Evolutionary conservation across 2,329 filamentous ascomycete genomes (phyloP).

Genomic region (Alternaria sp.): DNA sequence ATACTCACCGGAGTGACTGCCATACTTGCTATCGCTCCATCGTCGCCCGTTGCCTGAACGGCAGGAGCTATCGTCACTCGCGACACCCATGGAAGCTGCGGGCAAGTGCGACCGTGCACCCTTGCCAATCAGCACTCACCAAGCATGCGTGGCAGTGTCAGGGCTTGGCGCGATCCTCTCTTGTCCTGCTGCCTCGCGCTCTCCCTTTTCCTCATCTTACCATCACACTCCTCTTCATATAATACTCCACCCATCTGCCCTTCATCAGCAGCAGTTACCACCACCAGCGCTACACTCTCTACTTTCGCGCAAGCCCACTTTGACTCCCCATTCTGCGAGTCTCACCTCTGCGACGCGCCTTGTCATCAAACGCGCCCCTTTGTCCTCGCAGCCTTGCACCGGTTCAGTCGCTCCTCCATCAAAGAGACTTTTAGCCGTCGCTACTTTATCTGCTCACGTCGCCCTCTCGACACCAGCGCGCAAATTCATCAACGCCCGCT

Average conservation of each 20-base stretch:
- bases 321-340: constrained; percentile 18
- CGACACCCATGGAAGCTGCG: constrained; percentile 20
- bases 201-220: constrained; percentile 24
- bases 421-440: constrained; percentile 15
- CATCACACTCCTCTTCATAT: constrained; percentile 15
- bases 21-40: constrained; percentile 49
- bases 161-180: constrained; percentile 19
- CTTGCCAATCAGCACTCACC: constrained; percentile 10
- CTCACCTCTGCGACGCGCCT: constrained; percentile 30
- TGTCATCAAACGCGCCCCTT: constrained; percentile 30
- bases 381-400: constrained; percentile 15
- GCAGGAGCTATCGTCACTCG: constrained; percentile 36
- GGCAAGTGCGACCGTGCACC: constrained; percentile 27
- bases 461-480: constrained; percentile 22
- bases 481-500: constrained; percentile 20
- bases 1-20: constrained; percentile 53
- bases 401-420: constrained; percentile 20
- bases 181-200: constrained; percentile 25
- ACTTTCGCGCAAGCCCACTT: constrained; percentile 25
- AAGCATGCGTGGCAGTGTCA: constrained; percentile 13
- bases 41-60: constrained; percentile 21
- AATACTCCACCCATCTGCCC: constrained; percentile 15
- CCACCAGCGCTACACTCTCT: constrained; percentile 21
- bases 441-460: constrained; percentile 19
- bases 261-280: constrained; percentile 19